Evolutionary conservation across 208 protist species (phyloP), one percentile per base, ranked within the genome.

Genomic region (Endotrypanum monterogeii): DNA sequence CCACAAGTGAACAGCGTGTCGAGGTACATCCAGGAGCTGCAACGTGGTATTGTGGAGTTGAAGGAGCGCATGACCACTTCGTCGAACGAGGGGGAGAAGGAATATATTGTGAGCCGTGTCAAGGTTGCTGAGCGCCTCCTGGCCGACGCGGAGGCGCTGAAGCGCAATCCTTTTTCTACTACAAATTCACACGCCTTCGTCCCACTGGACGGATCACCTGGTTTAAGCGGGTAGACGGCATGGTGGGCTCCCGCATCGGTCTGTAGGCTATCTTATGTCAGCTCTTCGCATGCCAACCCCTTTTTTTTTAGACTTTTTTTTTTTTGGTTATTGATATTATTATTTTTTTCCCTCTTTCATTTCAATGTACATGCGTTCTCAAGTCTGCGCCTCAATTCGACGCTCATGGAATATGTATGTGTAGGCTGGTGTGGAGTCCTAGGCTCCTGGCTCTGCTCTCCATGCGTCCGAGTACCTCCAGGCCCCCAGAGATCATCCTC

Each of bases 1-100:
- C 80, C 87, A n/a, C 69, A 79, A 41, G 79, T 79, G 56, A 89
- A 88, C 72, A 90, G 87, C 71, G 74, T 90, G 4, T 66, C 71
- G 62, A 73, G 78, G 55, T 83, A 89, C 75, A 83, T 94, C 25
- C 60, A 55, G 12, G 89, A 91, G 51, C 71, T 94, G 52, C 83
- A 90, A 68, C 80, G 84, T 50, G 82, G 82, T 46, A 85, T 94
- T 46, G 72, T 79, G 32, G 86, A 77, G 74, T 80, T 94, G 51
- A 65, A 71, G 30, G 82, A 85, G 48, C 85, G 81, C 63, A 75
- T 78, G 55, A 54, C 82, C 20, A 78, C 67, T 23, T 80, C 82
- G 25, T 80, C 80, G 18, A 87, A 72, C 75, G 67, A 35, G 37
- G 80, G 89, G 56, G 82, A 92, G 57, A 83, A 79, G 62, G 73